Percentiles rank a stretch among this genome's conserved stretches.
Conservation (phyloP, 257 asterid genomes). For the Plantago major region DNA sequence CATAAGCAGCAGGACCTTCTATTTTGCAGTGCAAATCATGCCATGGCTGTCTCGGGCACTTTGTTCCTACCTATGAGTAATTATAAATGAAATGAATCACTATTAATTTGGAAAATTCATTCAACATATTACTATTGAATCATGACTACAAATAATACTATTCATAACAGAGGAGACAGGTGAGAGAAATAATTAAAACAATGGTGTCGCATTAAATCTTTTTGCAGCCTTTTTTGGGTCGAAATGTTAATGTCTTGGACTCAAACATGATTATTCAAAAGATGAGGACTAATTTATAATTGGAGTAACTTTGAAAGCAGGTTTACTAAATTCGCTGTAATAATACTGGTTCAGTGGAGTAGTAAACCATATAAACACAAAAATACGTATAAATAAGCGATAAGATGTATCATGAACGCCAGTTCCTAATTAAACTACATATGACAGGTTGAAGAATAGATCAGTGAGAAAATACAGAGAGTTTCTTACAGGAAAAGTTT, state of each 20-base stretch:
- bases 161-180: no score
- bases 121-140: no score
- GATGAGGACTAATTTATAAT: not conserved
- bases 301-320: no score
- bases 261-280: no score
- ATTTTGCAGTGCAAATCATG: conserved; percentile 57
- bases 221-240: no score
- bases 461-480: not conserved
- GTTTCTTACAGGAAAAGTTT: conserved; percentile 38
- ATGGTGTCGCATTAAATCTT: not conserved
- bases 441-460: not conserved
- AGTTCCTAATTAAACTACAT: not conserved
- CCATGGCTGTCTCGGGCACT: conserved; percentile 65
- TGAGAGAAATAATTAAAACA: no score
- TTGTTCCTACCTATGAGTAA: conserved; percentile 34
- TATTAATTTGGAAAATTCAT: not conserved
- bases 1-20: conserved; percentile 62
- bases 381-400: no score
- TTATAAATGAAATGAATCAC: not conserved
- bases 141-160: no score
- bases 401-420: not conserved
- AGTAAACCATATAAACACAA: no score
- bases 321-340: no score
- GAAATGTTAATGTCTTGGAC: no score
- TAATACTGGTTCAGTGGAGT: no score